These are phyloP conservation scores for Camelina sativa DNA, from an alignment of 345 rosid genomes.

Conservation along the genomic window DNA sequence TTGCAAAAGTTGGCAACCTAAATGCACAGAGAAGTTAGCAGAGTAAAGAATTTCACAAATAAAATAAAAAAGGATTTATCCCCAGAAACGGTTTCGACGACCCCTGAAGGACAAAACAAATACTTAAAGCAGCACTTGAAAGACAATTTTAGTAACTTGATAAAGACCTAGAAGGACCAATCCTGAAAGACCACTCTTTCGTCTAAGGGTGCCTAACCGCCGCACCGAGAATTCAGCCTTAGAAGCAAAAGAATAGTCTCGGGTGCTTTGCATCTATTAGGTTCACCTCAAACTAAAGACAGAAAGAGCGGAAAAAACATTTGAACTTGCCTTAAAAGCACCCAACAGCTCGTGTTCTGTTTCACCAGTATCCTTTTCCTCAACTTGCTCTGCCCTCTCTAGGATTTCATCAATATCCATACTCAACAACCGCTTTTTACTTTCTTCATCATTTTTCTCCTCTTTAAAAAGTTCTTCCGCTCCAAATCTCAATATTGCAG, in stretches of 20 bases:
- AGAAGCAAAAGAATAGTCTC: background rate
- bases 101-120: background rate
- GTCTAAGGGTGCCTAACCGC: too few species aligned
- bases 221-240: background rate
- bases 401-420: conserved; percentile 99
- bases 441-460: conserved; percentile 95
- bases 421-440: conserved; percentile 81
- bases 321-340: conserved; percentile 87
- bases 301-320: conserved; percentile 1
- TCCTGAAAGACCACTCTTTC: too few species aligned
- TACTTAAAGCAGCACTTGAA: background rate
- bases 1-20: conserved; percentile 94
- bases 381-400: conserved; percentile 98
- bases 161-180: background rate
- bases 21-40: conserved; percentile 35
- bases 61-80: conserved; percentile 1
- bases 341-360: conserved; percentile 80
- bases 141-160: background rate
- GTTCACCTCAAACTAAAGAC: conserved; percentile 19
- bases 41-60: conserved; percentile 9
- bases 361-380: conserved; percentile 74
- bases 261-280: conserved; percentile 7
- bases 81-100: conserved; percentile 9
- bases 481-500: conserved; percentile 97
- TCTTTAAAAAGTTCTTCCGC: conserved; percentile 99